A percentile compares a stretch with the other conserved stretches of the same genome.
These are phyloP conservation scores for Moricandia moricandioides DNA, from an alignment of 345 rosid genomes.

Conservation along the genomic window DNA sequence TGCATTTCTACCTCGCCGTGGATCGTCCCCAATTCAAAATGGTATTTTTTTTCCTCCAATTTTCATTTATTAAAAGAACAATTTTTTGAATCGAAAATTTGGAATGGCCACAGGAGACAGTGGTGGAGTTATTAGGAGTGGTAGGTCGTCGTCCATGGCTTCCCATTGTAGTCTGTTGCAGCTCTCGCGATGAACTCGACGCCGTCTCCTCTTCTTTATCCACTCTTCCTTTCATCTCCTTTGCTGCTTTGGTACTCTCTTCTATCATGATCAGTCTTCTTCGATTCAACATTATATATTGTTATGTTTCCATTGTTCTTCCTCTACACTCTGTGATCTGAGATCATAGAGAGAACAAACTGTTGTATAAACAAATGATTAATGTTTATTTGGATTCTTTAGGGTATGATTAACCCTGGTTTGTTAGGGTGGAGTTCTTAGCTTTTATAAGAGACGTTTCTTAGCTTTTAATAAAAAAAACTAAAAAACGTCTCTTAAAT, in stretches of 20 bases:
- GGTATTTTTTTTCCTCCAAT: constrained; percentile 37
- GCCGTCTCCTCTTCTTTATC: constrained; percentile 76
- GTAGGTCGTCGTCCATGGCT: constrained; percentile 65
- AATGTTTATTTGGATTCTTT: too few relatives aligned
- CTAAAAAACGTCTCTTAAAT: too few relatives aligned
- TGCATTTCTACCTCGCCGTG: constrained; percentile 84
- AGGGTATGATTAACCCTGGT: too few relatives aligned
- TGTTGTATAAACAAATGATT: too few relatives aligned
- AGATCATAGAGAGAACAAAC: too few relatives aligned
- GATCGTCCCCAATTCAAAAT: constrained; percentile 82
- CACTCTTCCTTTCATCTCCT: constrained; percentile 68
- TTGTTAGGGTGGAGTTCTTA: too few relatives aligned
- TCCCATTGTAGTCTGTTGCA: constrained; percentile 81
- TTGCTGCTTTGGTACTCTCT: constrained; percentile 55
- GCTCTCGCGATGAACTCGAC: constrained; percentile 91
- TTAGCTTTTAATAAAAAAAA: too few relatives aligned
- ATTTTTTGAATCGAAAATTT: background rate
- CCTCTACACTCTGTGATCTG: too few relatives aligned
- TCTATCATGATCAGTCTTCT: constrained; percentile 1
- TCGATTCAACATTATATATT: background rate
- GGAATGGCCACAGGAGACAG: constrained; percentile 50
- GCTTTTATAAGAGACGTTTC: too few relatives aligned
- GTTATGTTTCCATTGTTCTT: too few relatives aligned
- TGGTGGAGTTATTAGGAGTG: constrained; percentile 64
- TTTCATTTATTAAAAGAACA: background rate